Percentiles rank a stretch among this genome's conserved stretches.
phyloP scores from a whole-genome alignment of 768 basidiomycete species.

The Serpula lacrymans region DNA sequence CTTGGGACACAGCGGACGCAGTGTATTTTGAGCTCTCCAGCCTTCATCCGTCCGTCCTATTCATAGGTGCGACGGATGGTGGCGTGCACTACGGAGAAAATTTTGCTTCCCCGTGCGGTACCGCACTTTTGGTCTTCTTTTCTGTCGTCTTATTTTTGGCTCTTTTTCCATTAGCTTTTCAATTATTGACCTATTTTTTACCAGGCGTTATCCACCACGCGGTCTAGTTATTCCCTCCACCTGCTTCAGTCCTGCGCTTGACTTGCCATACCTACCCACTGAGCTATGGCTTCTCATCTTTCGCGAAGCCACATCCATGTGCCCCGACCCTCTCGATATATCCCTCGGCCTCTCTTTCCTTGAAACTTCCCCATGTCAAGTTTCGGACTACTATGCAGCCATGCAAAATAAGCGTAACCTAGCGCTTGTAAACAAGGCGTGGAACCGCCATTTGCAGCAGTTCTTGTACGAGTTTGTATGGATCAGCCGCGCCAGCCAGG shows the following conservation, averaged over 20 bases:
- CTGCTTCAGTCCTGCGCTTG: conserved; percentile 31
- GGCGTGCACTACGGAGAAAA: too few relatives aligned
- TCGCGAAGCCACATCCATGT: conserved; percentile 48
- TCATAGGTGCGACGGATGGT: too few relatives aligned
- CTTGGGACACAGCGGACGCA: too few relatives aligned
- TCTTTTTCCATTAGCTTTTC: too few relatives aligned
- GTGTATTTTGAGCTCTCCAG: too few relatives aligned
- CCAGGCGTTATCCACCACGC: too few relatives aligned
- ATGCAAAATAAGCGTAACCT: conserved; percentile 51
- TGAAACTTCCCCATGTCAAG: conserved; percentile 38
- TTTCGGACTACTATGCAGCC: conserved; percentile 41
- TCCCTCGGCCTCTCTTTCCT: conserved; percentile 58
- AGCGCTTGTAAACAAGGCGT: conserved; percentile 52
- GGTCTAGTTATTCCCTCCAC: too few relatives aligned
- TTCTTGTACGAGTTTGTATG: conserved; percentile 68
- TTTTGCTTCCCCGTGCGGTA: too few relatives aligned
- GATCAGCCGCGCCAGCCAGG: conserved; percentile 55
- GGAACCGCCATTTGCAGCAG: conserved; percentile 51
- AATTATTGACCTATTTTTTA: too few relatives aligned
- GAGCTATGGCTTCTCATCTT: conserved; percentile 70
- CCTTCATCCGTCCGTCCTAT: too few relatives aligned
- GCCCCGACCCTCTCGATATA: conserved; percentile 44
- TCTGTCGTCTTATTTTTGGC: too few relatives aligned
- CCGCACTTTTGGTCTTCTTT: too few relatives aligned
- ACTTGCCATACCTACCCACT: conserved; percentile 47